Evolutionary conservation across 2,329 filamentous ascomycete genomes (phyloP), one percentile per base, ranked within the genome.

Genomic region (Neoscytalidium dimidiatum): DNA sequence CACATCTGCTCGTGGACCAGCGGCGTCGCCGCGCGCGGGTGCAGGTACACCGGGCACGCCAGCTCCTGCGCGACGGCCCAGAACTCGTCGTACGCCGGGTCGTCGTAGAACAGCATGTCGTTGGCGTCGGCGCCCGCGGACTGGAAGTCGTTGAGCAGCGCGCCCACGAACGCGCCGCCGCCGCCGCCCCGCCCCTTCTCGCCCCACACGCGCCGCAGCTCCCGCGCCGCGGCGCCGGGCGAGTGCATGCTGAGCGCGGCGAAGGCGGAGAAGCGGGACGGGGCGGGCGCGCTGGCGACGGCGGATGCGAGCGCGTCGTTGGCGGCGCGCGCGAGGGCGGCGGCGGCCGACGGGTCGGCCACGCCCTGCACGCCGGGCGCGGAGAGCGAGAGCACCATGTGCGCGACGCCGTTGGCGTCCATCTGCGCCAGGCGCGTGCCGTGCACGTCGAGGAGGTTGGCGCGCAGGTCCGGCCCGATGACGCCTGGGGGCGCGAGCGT

Each of bases 51-150:
- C 0, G 87, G 86, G 0, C 88, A 86, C 64, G 88, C 85, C 0
- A 90, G 82, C 48, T 88, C 84, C 1, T 79, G 80, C 5, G 83
- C 81, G 0, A 82, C 83, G 8, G 79, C 70, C 87, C 87, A 90
- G 79, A 90, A 89, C 23, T 82, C 73, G 68, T 88, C 85, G 80
- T 84, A 90, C 66, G 84, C 82, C 0, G 83, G 80, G 13, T 81
- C 78, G 70, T 90, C 88, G 75, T 89, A 90, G 76, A 89, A 90
- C 71, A 89, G 77, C 79, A 87, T 84, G 26, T 83, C 82, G 64
- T 88, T 85, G 41, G 86, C 86, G 2, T 6, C 52, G 63, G 87
- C 67, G 2, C 86, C 86, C n/a, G 84, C 81, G 28, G 84, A 82
- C 71, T 90, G 88, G 2, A 82, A 85, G 70, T 88, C 85, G 69